Base-by-base conservation (phyloP, 805 yeast genomes). In the Brettanomyces anomalus region DNA sequence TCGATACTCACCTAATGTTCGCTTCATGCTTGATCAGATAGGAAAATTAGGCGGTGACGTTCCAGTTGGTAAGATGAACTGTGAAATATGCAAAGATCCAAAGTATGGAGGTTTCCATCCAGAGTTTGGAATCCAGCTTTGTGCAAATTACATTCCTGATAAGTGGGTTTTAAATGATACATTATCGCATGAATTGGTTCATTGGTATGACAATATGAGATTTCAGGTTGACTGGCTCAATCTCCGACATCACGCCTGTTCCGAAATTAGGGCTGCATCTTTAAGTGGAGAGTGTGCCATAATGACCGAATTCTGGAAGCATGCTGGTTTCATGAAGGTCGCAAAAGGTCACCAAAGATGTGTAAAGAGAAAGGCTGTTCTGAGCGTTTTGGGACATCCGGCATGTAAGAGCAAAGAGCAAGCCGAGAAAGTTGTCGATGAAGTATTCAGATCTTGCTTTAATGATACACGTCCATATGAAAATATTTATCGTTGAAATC, bases 391-490 rank as follows among this genome's bases (percentile, higher is more conserved):
- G 55, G 93, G 85, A 0, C 90, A 93, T 60, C 97, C 97, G 2
- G 73, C 71, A 40, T 93, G 98, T 59, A 70, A 75, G 48, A 73
- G 71, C 50, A 70, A 72, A 45, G 81, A 78, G 37, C 82, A 82
- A 47, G 98, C 98, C 1, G 79, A 76, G 44, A 70, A 72, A 47
- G 83, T 78, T 4, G 96, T 93, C 3, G 78, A 84, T 48, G 82
- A 84, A 50, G 97, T 93, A 5, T 93, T 95, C 82, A 82, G 81
- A 48, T 81, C 90, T 38, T 93, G 98, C 60, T 93, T 88, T 59
- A 81, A 80, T 54, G 98, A 93, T 57, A 90, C 97, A 2, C 70
- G 98, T 55, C 98, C 98, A 1, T 93, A 87, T 62, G 97, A 93
- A 54, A 81, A 85, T 55, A 89, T 93, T 31, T 93, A 86, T 59